Evolutionary conservation across 352 stramenopile genomes (phyloP).

Genomic region (Pythium aphanidermatum): DNA sequence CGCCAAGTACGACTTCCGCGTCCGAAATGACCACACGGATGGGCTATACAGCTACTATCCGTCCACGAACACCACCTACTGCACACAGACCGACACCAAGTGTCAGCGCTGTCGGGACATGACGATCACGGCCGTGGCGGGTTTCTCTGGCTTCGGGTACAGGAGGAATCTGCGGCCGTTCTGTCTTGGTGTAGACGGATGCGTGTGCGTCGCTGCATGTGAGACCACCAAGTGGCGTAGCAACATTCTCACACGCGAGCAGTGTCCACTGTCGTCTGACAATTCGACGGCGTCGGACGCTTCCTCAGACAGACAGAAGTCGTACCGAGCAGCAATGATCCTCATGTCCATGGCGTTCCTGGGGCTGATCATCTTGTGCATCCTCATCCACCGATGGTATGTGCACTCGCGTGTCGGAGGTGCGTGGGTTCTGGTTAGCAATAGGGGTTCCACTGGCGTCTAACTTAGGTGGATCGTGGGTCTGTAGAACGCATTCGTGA

Average conservation of each 20-base stretch:
- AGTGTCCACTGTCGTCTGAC: no score
- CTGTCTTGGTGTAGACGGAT: constrained; percentile 33
- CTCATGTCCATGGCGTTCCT: constrained; percentile 5
- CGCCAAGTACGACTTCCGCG: constrained; percentile 10
- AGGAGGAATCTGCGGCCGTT: constrained; percentile 30
- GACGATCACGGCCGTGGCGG: constrained; percentile 15
- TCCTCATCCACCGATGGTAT: constrained; percentile 8
- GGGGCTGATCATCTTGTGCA: constrained; percentile 2
- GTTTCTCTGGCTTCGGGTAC: constrained; percentile 8
- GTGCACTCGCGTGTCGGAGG: constrained; percentile 3
- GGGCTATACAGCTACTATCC: constrained; percentile 31
- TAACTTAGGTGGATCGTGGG: no score
- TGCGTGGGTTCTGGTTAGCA: no score
- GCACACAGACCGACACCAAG: constrained; percentile 27
- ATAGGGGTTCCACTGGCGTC: no score
- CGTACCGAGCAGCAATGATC: constrained; percentile 3
- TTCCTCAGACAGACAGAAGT: no score
- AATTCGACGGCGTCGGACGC: no score
- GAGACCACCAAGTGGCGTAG: constrained; percentile 29
- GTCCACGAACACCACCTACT: constrained; percentile 47
- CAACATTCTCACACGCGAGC: constrained; percentile 7
- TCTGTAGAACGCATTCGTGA: neutral
- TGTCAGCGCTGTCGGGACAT: constrained; percentile 31
- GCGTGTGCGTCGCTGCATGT: constrained; percentile 52
- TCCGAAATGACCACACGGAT: neutral